A percentile compares a stretch with the other conserved stretches of the same genome.
Evolutionary conservation across 352 stramenopile genomes (phyloP).

Genomic region (Globisporangium heterothallicum): DNA sequence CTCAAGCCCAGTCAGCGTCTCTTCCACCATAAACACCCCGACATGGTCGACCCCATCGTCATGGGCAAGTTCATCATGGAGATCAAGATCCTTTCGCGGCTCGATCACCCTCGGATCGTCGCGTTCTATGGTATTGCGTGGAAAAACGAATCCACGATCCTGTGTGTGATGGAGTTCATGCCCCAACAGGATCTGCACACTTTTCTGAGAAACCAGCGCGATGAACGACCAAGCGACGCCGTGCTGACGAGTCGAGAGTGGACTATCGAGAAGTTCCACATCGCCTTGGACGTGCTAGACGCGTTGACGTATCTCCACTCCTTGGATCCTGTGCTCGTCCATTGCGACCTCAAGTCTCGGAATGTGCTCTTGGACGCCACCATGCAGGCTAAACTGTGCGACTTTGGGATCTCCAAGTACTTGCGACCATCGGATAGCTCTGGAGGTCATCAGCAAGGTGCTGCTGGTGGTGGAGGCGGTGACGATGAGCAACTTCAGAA

Average conservation of each 20-base stretch:
- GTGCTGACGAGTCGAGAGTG: conserved; percentile 12
- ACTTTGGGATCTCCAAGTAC: conserved; percentile 25
- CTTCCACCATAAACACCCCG: conserved; percentile 17
- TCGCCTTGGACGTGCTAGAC: conserved; percentile 41
- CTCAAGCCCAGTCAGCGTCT: conserved; percentile 22
- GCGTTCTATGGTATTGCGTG: conserved; percentile 45
- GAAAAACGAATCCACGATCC: conserved; percentile 25
- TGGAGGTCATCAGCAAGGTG: background rate
- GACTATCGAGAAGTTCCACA: conserved; percentile 29
- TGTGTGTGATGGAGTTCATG: conserved; percentile 42
- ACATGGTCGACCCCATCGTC: conserved; percentile 20
- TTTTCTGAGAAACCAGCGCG: conserved; percentile 13
- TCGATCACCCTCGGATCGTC: conserved; percentile 48
- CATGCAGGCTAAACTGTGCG: conserved; percentile 21
- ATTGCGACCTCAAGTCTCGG: conserved; percentile 23
- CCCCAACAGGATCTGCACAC: conserved; percentile 31
- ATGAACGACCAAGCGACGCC: background rate
- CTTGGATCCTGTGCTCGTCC: conserved; percentile 18
- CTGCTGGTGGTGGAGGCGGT: background rate
- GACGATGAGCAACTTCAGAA: background rate
- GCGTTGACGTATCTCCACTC: conserved; percentile 30
- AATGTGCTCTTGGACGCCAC: conserved; percentile 20
- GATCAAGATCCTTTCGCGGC: conserved; percentile 38
- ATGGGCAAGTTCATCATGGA: conserved; percentile 46
- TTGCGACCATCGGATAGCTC: background rate